Conservation (phyloP, 768 basidiomycete genomes). For the Brasilioporus rufonigricans region DNA sequence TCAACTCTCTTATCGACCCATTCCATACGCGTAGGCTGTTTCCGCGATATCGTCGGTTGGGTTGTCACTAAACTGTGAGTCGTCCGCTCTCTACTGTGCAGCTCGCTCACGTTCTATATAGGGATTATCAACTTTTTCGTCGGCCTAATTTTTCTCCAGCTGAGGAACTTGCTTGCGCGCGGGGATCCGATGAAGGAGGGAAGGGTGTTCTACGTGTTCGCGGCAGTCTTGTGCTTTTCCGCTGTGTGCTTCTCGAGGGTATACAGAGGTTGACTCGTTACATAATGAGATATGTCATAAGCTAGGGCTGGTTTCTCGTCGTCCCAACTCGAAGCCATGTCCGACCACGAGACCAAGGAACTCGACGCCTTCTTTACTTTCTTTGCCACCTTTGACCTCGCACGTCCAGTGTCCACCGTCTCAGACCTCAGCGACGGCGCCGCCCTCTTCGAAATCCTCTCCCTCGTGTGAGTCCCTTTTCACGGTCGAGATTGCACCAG, state of each 20-base stretch:
- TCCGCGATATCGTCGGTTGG: slow-evolving; percentile 76
- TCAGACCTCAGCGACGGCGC: slow-evolving; percentile 80
- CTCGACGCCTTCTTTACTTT: slow-evolving; percentile 81
- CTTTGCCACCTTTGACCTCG: slow-evolving; percentile 69
- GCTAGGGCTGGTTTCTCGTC: slow-evolving; percentile 8
- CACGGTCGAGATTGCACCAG: background rate
- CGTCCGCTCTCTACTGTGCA: background rate
- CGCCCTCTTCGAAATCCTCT: slow-evolving; percentile 72
- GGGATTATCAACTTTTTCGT: slow-evolving; percentile 87
- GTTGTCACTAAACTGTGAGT: slow-evolving; percentile 68
- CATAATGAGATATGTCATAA: slow-evolving; percentile 17
- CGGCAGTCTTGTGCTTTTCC: slow-evolving; percentile 43
- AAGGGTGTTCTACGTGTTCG: slow-evolving; percentile 88
- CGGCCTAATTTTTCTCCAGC: slow-evolving; percentile 79
- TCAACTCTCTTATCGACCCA: background rate
- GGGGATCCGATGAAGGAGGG: slow-evolving; percentile 66
- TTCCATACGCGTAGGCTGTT: slow-evolving; percentile 52
- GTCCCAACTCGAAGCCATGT: slow-evolving; percentile 31
- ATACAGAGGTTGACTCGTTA: slow-evolving; percentile 27
- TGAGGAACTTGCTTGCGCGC: slow-evolving; percentile 70
- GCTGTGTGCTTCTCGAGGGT: slow-evolving; percentile 23
- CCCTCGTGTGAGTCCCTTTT: slow-evolving; percentile 58
- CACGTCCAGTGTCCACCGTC: slow-evolving; percentile 57
- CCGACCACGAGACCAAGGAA: slow-evolving; percentile 53
- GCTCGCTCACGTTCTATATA: slow-evolving; percentile 26